Conservation (phyloP, 1,284 basidiomycete species). For the Ceratobasidium theobromae region DNA sequence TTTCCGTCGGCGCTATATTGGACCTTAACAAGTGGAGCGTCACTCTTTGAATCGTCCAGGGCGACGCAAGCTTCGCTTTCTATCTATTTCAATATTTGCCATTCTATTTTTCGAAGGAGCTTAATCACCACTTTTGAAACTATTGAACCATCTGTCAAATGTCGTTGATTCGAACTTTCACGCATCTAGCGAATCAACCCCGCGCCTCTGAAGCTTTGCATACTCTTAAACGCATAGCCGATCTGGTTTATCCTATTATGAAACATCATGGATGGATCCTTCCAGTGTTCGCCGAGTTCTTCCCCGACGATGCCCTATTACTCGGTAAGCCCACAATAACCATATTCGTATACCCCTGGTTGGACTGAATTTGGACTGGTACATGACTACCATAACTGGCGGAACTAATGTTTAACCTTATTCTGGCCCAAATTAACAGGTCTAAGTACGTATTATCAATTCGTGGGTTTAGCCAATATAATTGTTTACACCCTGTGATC, state of each 20-base stretch:
- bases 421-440: conserved; percentile 40
- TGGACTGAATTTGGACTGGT: neutral
- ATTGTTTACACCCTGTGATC: conserved; percentile 7
- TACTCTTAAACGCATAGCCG: conserved; percentile 72
- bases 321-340: conserved; percentile 56
- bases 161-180: conserved; percentile 48
- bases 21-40: too few relatives aligned
- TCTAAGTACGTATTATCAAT: conserved; percentile 45
- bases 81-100: too few relatives aligned
- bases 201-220: conserved; percentile 61
- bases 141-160: conserved; percentile 41
- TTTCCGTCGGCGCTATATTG: too few relatives aligned
- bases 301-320: conserved; percentile 70
- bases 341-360: neutral
- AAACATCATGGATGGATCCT: conserved; percentile 75
- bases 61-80: too few relatives aligned
- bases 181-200: conserved; percentile 64
- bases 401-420: neutral
- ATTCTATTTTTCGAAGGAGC: too few relatives aligned
- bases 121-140: neutral
- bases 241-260: conserved; percentile 89
- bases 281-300: conserved; percentile 83
- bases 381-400: too few relatives aligned
- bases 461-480: neutral
- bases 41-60: too few relatives aligned